Conservation (phyloP, 2,329 filamentous ascomycete species). For the Teratosphaeria gauchensis region DNA sequence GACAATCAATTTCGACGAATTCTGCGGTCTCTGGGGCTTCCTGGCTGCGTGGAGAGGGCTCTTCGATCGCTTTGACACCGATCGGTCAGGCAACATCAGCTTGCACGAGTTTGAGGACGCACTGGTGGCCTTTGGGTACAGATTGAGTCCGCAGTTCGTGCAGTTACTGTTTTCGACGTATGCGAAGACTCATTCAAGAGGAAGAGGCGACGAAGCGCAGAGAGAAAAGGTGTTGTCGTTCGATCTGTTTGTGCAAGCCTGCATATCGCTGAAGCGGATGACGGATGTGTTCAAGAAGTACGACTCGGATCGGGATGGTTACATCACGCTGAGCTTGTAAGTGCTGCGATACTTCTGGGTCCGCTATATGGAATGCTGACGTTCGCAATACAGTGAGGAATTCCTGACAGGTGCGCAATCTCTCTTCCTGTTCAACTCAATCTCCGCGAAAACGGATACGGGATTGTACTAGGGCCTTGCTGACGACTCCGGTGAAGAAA, state of each 20-base stretch:
- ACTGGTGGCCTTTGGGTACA: conserved; percentile 83
- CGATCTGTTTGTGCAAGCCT: conserved; percentile 94
- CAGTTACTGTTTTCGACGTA: conserved; percentile 79
- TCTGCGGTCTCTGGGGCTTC: conserved; percentile 94
- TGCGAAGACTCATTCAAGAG: conserved; percentile 43
- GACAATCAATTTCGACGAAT: conserved; percentile 89
- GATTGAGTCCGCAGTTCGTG: conserved; percentile 75
- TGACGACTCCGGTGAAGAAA: conserved; percentile 21
- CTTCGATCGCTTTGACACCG: conserved; percentile 52
- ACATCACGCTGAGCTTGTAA: conserved; percentile 50
- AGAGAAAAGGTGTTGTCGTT: conserved; percentile 46
- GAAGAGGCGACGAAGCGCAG: conserved; percentile 27
- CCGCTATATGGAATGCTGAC: conserved; percentile 7
- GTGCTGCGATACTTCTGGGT: conserved; percentile 17
- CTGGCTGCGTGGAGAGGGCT: conserved; percentile 86
- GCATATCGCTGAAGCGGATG: conserved; percentile 95
- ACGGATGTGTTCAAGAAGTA: conserved; percentile 99
- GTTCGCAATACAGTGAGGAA: conserved; percentile 35
- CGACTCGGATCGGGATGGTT: conserved; percentile 91
- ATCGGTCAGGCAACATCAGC: conserved; percentile 70
- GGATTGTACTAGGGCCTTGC: conserved; percentile 31
- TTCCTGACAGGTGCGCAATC: conserved; percentile 47
- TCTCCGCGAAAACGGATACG: conserved; percentile 41
- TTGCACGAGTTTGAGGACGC: conserved; percentile 82
- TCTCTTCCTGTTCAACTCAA: conserved; percentile 46